Base-by-base conservation (phyloP, 192 early-diverging fungal species). In the Coemansia sp. region DNA sequence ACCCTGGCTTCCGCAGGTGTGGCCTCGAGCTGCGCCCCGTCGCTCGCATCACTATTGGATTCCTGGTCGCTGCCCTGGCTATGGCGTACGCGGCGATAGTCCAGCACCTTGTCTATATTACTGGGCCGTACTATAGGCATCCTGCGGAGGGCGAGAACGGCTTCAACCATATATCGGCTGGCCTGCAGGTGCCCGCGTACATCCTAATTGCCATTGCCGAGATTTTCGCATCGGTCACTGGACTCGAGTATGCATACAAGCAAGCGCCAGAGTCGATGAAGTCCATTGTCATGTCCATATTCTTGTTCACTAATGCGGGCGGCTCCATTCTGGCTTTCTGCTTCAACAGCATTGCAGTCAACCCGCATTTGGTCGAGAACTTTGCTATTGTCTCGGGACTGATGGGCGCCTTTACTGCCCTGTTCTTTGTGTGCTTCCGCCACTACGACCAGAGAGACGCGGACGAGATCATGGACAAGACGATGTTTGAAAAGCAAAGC, bases 171-270 rank as follows among this genome's bases (percentile, higher is more conserved):
- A 74, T 89, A 24, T 83, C 79, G 2, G 86, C 87, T 4, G 85
- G 67, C 11, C 51, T 86, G 4, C 88, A 89, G 62, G 72, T 87
- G 20, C 88, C 88, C 15, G 73, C 71, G 11, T 89, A 89, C 62
- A 42, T 86, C 6, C 68, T 89, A 8, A 73, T 89, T 25, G 87
- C 87, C 4, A 75, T 87, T 15, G 68, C 84, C 5, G 86, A 89
- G 76, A 85, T 88, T 53, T 85, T 89, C 62, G 86, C 87, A 11
- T 87, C 85, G 19, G 83, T 88, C 42, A 88, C 88, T 4, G 86
- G 86, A n/a, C 84, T 89, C 56, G 88, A 89, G 77, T 89, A 85
- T 53, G 86, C 88, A 9, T 89, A 84, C 72, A 86, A 80, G 51
- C 76, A 79, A 24, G 88, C 88, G 19, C 88, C 88, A 17, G 81